Percentiles rank a stretch among this genome's conserved stretches.
These are phyloP conservation scores for Orbilia quercus DNA, from an alignment of 2,329 filamentous ascomycete species.

Conservation along the genomic window DNA sequence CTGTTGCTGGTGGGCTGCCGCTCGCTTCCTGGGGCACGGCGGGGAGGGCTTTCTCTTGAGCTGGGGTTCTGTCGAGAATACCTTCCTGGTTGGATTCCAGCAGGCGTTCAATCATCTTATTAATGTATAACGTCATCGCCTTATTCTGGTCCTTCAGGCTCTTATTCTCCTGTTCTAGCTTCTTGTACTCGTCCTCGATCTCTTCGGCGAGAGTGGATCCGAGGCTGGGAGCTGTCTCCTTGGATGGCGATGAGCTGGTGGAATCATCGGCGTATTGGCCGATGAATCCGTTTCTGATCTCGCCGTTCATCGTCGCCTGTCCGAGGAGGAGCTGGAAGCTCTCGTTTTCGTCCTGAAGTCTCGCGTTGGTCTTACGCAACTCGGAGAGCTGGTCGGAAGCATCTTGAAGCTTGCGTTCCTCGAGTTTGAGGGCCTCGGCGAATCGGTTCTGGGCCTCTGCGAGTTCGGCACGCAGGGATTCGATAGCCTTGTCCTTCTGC, in stretches of 20 bases:
- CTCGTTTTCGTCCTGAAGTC: constrained; percentile 98
- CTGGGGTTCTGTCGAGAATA: constrained; percentile 78
- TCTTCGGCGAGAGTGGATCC: constrained; percentile 84
- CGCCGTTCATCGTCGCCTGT: constrained; percentile 94
- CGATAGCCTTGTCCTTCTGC: constrained; percentile 96
- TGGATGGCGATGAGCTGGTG: constrained; percentile 58
- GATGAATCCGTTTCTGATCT: constrained; percentile 85
- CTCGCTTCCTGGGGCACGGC: constrained; percentile 73
- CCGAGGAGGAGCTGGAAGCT: constrained; percentile 95
- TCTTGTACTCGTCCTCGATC: constrained; percentile 76
- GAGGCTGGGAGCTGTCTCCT: constrained; percentile 62
- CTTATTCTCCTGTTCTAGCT: constrained; percentile 81
- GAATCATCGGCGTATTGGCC: constrained; percentile 66
- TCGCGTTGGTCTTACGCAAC: constrained; percentile 92
- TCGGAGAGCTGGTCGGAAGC: constrained; percentile 92
- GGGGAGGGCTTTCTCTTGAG: constrained; percentile 83
- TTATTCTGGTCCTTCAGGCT: constrained; percentile 93
- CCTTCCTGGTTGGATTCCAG: constrained; percentile 95
- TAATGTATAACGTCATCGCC: constrained; percentile 95
- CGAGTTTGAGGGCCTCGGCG: constrained; percentile 88
- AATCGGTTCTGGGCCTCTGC: constrained; percentile 96
- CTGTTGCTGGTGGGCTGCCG: constrained; percentile 65
- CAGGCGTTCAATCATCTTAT: constrained; percentile 96
- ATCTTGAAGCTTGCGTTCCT: constrained; percentile 85
- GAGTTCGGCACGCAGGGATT: constrained; percentile 88